These are phyloP conservation scores for Huntiella omanensis DNA, from an alignment of 2,329 filamentous ascomycete species.

Conservation along the genomic window DNA sequence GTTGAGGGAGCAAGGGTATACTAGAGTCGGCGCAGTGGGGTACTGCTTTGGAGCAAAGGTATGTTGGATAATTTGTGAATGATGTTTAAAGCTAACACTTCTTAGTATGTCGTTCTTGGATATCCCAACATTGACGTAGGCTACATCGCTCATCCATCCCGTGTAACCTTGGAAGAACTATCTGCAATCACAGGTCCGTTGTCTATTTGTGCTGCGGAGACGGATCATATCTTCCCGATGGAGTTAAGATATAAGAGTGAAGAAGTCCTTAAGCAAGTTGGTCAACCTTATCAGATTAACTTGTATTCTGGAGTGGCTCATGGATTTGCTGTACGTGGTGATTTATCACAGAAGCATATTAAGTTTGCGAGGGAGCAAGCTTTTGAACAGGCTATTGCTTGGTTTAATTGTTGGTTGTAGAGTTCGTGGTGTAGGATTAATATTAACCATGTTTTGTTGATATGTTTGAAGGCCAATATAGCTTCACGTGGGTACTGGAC, in stretches of 20 bases:
- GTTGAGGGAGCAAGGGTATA: slow-evolving; percentile 34
- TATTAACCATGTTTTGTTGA: no score
- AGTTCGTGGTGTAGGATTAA: no score
- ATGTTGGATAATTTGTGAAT: not conserved
- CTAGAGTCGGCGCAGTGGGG: slow-evolving; percentile 44
- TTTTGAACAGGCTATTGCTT: slow-evolving; percentile 56
- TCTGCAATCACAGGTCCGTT: slow-evolving; percentile 45
- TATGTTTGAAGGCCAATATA: no score
- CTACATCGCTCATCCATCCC: slow-evolving; percentile 59
- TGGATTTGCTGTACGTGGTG: slow-evolving; percentile 55
- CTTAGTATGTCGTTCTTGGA: slow-evolving; percentile 50
- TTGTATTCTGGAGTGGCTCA: slow-evolving; percentile 54
- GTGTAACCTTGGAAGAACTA: slow-evolving; percentile 50
- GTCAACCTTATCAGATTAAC: slow-evolving; percentile 54
- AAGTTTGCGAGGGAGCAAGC: slow-evolving; percentile 66
- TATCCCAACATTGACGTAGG: slow-evolving; percentile 47
- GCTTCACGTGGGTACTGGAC: no score
- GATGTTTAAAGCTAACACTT: not conserved
- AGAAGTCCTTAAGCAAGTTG: slow-evolving; percentile 37
- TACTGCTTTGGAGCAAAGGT: slow-evolving; percentile 65
- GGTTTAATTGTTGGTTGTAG: slow-evolving; percentile 38
- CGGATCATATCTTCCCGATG: slow-evolving; percentile 44
- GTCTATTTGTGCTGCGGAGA: slow-evolving; percentile 47
- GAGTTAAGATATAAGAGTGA: slow-evolving; percentile 47
- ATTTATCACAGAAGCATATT: slow-evolving; percentile 34